A percentile compares a stretch with the other conserved stretches of the same genome.
Evolutionary conservation across 2,329 filamentous ascomycete species (phyloP).

Genomic region (Pestalotiopsis sp.): DNA sequence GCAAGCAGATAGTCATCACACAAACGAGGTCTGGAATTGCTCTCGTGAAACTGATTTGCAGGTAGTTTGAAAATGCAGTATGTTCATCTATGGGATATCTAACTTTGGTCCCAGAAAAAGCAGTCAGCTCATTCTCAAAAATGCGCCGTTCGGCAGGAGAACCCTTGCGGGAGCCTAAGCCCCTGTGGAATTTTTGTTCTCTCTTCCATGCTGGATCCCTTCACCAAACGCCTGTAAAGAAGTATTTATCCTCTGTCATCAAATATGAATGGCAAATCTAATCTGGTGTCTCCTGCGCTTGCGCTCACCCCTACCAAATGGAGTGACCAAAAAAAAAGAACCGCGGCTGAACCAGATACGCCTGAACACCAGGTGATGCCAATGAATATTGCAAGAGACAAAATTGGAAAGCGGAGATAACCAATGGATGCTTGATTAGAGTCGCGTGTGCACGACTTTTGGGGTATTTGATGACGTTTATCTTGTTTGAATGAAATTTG

Average conservation of each 20-base stretch:
- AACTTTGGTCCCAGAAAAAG: neutral
- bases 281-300: conserved; percentile 1
- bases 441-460: neutral
- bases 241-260: neutral
- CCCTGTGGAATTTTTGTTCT: neutral
- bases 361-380: conserved; percentile 11
- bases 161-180: neutral
- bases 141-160: neutral
- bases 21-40: neutral
- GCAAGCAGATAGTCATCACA: neutral
- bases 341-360: conserved; percentile 3
- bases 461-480: conserved; percentile 7
- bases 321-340: neutral
- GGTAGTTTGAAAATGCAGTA: neutral
- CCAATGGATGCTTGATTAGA: conserved; percentile 9
- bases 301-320: neutral
- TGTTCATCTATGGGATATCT: neutral
- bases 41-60: neutral
- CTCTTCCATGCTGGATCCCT: neutral
- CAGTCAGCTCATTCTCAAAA: neutral
- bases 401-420: conserved; percentile 1
- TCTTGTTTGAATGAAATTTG: conserved; percentile 1
- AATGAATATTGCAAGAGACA: conserved; percentile 10
- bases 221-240: conserved; percentile 3
- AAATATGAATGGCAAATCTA: conserved; percentile 6